Percentiles rank a stretch among this genome's conserved stretches.
Conservation (phyloP, 192 early-diverging fungal genomes). For the Neocallimastix lanati region DNA sequence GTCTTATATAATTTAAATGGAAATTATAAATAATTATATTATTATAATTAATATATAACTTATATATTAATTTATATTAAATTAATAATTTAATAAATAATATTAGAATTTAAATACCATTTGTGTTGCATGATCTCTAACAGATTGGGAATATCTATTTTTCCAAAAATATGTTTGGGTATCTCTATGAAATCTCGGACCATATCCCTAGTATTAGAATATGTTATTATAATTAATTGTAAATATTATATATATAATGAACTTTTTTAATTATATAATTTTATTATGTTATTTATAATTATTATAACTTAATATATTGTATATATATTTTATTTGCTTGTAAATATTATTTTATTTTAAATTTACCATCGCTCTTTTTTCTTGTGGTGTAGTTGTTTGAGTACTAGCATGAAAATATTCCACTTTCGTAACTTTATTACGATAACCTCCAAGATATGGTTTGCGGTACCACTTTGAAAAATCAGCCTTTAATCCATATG, state of each 20-base stretch:
- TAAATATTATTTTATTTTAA: background rate
- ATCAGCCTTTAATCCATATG: background rate
- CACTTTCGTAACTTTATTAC: conserved; percentile 11
- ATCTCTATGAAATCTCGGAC: conserved; percentile 24
- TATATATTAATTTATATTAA: no score
- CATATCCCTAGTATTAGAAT: conserved; percentile 5
- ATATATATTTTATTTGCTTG: background rate
- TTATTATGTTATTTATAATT: no score
- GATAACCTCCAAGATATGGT: conserved; percentile 27
- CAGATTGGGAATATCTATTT: conserved; percentile 17
- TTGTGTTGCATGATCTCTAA: conserved; percentile 20
- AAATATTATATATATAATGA: no score
- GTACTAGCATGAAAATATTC: conserved; percentile 31
- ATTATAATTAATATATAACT: no score
- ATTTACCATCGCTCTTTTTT: conserved; percentile 20
- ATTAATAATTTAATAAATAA: no score
- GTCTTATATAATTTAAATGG: no score
- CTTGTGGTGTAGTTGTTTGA: conserved; percentile 34
- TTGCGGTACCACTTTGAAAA: conserved; percentile 10
- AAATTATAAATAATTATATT: no score
- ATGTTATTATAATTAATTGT: no score
- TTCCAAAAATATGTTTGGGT: conserved; percentile 27
- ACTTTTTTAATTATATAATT: no score
- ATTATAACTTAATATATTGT: background rate
- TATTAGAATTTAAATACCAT: no score